These are phyloP conservation scores for Blastocystis sp. DNA, from an alignment of 352 stramenopile species.

Conservation along the genomic window DNA sequence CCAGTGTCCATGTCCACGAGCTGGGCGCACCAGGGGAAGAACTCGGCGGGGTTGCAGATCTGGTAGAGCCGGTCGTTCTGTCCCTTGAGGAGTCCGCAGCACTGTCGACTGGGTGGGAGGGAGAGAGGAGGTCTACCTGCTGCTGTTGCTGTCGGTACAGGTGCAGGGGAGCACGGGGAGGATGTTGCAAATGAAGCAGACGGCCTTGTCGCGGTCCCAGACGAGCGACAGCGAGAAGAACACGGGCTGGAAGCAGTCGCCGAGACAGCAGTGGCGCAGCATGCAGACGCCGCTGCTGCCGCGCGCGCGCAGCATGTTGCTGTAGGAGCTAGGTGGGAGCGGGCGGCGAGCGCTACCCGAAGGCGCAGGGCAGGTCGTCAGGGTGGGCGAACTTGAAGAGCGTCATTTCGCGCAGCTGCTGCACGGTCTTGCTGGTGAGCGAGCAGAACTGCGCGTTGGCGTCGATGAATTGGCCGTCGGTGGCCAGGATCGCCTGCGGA, in stretches of 20 bases:
- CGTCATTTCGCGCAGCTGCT: slow-evolving; percentile 44
- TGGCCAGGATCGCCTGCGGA: slow-evolving; percentile 30
- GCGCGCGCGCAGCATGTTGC: slow-evolving; percentile 26
- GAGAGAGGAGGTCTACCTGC: background rate
- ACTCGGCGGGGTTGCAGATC: slow-evolving; percentile 27
- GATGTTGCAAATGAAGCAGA: slow-evolving; percentile 50
- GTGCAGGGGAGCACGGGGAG: slow-evolving; percentile 30
- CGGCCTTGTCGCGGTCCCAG: background rate
- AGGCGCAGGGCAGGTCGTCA: slow-evolving; percentile 52
- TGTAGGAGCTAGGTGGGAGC: slow-evolving; percentile 21
- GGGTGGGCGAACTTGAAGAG: slow-evolving; percentile 54
- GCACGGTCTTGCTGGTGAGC: background rate
- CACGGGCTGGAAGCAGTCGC: slow-evolving; percentile 35
- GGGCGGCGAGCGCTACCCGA: background rate
- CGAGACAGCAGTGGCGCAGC: slow-evolving; percentile 47
- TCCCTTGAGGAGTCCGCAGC: slow-evolving; percentile 17
- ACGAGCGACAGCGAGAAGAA: slow-evolving; percentile 54
- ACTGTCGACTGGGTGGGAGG: background rate
- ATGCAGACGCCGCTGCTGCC: slow-evolving; percentile 13
- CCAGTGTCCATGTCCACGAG: slow-evolving; percentile 25
- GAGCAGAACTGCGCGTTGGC: slow-evolving; percentile 49
- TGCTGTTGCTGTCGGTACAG: slow-evolving; percentile 22
- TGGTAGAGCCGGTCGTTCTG: background rate
- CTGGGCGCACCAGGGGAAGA: slow-evolving; percentile 19
- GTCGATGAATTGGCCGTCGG: slow-evolving; percentile 55